These are phyloP conservation scores for Sonneratia caseolaris DNA, from an alignment of 345 rosid genomes.

Conservation along the genomic window DNA sequence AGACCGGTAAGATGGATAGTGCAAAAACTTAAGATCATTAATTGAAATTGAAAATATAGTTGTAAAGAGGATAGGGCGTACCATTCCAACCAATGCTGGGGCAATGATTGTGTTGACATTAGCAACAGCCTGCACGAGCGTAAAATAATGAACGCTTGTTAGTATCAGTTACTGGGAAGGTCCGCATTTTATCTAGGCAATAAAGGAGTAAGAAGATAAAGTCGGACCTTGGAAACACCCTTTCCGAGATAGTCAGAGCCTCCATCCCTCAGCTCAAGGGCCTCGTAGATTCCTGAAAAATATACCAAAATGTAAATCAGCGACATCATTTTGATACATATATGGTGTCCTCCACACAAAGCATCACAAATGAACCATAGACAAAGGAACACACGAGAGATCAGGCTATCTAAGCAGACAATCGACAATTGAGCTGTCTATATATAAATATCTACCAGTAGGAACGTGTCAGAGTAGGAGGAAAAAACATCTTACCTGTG, in stretches of 20 bases:
- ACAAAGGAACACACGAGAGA: neutral
- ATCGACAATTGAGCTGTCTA: no score
- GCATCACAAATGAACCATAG: neutral
- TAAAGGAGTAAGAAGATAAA: neutral
- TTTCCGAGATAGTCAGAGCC: conserved; percentile 93
- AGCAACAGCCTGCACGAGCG: conserved; percentile 49
- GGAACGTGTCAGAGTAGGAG: neutral
- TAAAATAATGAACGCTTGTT: neutral
- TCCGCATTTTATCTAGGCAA: neutral
- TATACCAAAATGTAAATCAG: neutral
- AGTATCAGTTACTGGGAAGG: neutral
- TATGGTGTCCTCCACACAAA: neutral
- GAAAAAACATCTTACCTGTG: conserved; percentile 42
- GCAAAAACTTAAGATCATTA: no score
- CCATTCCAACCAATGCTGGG: conserved; percentile 92
- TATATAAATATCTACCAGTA: no score
- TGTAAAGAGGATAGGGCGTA: conserved; percentile 5
- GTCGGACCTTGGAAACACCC: conserved; percentile 74
- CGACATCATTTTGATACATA: neutral
- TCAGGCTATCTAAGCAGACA: neutral
- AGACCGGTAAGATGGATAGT: no score
- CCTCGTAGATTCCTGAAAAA: conserved; percentile 68
- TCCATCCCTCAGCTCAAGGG: conserved; percentile 92
- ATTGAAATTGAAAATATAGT: neutral
- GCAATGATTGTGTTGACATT: conserved; percentile 72